Evolutionary conservation across 2,329 filamentous ascomycete species (phyloP).

Genomic region (Cercospora zeina): DNA sequence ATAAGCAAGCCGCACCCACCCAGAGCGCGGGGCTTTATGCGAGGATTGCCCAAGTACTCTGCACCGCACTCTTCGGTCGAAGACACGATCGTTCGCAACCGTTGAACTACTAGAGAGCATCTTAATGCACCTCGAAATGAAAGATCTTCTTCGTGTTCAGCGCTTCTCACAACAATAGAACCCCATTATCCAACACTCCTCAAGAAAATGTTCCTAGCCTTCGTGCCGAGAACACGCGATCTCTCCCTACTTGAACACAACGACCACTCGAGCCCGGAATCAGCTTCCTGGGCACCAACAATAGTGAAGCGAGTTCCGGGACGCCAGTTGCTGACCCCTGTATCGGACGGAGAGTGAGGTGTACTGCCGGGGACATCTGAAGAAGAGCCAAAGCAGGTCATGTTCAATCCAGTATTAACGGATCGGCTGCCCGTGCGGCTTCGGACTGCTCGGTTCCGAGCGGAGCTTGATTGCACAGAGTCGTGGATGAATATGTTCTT

Average conservation of each 20-base stretch:
- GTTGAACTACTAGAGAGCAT: conserved; percentile 25
- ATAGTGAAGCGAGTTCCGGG: background rate
- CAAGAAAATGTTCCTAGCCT: conserved; percentile 18
- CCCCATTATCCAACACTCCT: conserved; percentile 16
- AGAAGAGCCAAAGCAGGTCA: background rate
- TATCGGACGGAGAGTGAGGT: background rate
- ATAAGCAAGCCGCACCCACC: background rate
- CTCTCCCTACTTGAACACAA: conserved; percentile 15
- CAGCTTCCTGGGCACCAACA: background rate
- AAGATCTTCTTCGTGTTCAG: conserved; percentile 19
- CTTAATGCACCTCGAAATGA: conserved; percentile 20
- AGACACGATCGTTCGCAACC: background rate
- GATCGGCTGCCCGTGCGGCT: conserved; percentile 19
- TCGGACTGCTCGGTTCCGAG: conserved; percentile 20
- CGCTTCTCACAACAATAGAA: conserved; percentile 22
- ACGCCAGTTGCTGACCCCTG: background rate
- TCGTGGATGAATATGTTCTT: conserved; percentile 29
- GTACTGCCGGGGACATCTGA: background rate
- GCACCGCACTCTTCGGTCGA: background rate
- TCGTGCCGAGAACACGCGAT: conserved; percentile 17
- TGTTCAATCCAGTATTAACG: conserved; percentile 24
- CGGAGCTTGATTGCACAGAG: background rate
- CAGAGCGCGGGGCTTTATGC: background rate
- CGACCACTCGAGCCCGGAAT: background rate
- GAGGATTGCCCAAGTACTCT: background rate